Evolutionary conservation across 2,329 filamentous ascomycete species (phyloP), one percentile per base, ranked within the genome.

Genomic region (Didymella exigua): DNA sequence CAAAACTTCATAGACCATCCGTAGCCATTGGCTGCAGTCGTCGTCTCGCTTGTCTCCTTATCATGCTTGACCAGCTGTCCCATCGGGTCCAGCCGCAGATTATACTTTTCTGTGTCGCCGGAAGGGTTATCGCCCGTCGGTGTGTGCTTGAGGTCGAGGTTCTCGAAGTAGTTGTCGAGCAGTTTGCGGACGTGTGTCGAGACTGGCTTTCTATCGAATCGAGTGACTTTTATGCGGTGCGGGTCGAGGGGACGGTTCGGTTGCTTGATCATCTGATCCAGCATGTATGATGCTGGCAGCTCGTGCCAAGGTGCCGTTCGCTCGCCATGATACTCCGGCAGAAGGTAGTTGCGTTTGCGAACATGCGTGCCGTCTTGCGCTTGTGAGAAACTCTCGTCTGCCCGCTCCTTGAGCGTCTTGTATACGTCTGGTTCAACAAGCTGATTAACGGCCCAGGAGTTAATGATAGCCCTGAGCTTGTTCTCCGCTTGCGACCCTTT

Each of bases 1-100:
- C 90, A 96, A 63, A 96, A 95, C 1, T 80, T 79, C 33, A 84
- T 83, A 5, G 91, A 93, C 92, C 92, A 96, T 57, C 91, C 92
- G 70, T 96, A 96, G 72, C 96, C 96, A 0, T 89, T 90, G 59
- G 90, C 87, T 1, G 87, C 87, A 6, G 82, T 80, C 6, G 87
- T 71, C 2, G 87, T 76, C 2, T 89, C 84, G 0, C 87, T 87
- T 0, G 84, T 88, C n/a, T 84, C 77, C 61, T 88, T 85, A 63
- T 91, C 86, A 2, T 84, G 16, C 86, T 77, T 47, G 27, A 91
- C 78, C 14, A 82, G 76, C 70, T 95, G 88, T 10, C 91, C 91
- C 54, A 95, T 79, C 60, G 88, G 86, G 67, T 91, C 88, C n/a
- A 93, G 42, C 40, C 50, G 65, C 6, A 71, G 37, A 13, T 59